Percentiles rank a stretch among this genome's conserved stretches.
Evolutionary conservation across 2,329 filamentous ascomycete species (phyloP).

Genomic region (Neurospora sp.): DNA sequence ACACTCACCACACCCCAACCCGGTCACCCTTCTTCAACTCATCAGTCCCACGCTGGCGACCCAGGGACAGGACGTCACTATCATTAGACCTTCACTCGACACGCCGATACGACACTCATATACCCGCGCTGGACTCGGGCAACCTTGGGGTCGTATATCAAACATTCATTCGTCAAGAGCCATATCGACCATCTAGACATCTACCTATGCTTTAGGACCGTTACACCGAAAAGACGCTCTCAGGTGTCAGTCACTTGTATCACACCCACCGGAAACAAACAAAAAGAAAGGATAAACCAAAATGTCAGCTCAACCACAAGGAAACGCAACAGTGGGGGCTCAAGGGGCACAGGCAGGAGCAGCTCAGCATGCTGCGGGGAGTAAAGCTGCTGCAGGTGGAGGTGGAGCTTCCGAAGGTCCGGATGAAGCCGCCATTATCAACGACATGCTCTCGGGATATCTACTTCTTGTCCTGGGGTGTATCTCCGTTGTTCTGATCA

Average conservation of each 20-base stretch:
- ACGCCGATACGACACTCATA: background rate
- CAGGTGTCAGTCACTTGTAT: background rate
- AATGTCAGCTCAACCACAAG: background rate
- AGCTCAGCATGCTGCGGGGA: constrained; percentile 4
- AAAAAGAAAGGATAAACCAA: background rate
- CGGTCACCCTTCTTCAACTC: background rate
- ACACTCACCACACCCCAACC: background rate
- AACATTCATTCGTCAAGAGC: background rate
- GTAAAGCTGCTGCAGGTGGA: constrained; percentile 1
- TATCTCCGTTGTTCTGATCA: constrained; percentile 51
- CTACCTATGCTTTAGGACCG: background rate
- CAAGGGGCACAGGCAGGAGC: constrained; percentile 1
- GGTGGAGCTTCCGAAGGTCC: constrained; percentile 12
- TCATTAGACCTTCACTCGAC: background rate
- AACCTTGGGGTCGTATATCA: background rate
- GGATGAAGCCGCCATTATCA: constrained; percentile 20
- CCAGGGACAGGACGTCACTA: background rate
- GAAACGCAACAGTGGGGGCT: constrained; percentile 2
- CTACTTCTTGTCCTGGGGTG: constrained; percentile 54
- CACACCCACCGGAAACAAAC: background rate
- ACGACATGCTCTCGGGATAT: constrained; percentile 49
- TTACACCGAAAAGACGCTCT: background rate
- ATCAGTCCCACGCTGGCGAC: background rate
- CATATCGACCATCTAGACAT: background rate
- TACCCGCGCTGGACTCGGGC: background rate